phyloP scores from a whole-genome alignment of 176 grass and related monocot species.

The Calamus simplicifolius region DNA sequence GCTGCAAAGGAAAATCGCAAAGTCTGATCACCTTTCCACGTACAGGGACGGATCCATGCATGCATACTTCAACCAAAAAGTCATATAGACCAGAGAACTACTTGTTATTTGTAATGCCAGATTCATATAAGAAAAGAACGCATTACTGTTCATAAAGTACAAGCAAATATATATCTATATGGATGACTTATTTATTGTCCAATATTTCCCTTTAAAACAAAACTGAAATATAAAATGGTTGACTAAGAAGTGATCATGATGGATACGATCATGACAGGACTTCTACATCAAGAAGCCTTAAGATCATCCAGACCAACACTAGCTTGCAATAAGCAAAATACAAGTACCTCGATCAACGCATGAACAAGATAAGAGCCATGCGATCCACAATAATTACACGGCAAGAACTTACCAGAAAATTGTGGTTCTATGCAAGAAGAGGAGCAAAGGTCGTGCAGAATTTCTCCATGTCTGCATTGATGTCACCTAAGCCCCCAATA shows the following conservation, averaged over 20 bases:
- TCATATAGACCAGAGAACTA: too few species aligned
- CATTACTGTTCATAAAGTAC: too few species aligned
- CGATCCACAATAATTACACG: background rate
- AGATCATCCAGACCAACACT: slow-evolving; percentile 79
- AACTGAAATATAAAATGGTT: background rate
- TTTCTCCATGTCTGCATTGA: slow-evolving; percentile 86
- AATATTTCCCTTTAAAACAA: background rate
- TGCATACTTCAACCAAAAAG: too few species aligned
- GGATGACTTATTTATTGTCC: too few species aligned
- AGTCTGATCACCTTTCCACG: too few species aligned
- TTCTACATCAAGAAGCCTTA: slow-evolving; percentile 64
- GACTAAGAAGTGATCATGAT: too few species aligned
- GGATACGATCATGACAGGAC: background rate
- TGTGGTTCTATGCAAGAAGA: slow-evolving; percentile 76
- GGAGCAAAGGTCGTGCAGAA: slow-evolving; percentile 80
- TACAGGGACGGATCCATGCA: too few species aligned
- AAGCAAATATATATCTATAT: too few species aligned
- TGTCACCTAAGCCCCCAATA: slow-evolving; percentile 59
- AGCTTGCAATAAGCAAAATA: slow-evolving; percentile 47
- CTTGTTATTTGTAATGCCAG: too few species aligned
- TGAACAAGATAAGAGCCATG: background rate
- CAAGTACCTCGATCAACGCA: background rate
- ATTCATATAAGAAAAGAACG: too few species aligned
- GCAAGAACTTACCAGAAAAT: slow-evolving; percentile 47
- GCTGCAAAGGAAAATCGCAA: too few species aligned